A percentile compares a stretch with the other conserved stretches of the same genome.
Evolutionary conservation across 2,329 filamentous ascomycete genomes (phyloP).

Genomic region (Talaromyces funiculosus): DNA sequence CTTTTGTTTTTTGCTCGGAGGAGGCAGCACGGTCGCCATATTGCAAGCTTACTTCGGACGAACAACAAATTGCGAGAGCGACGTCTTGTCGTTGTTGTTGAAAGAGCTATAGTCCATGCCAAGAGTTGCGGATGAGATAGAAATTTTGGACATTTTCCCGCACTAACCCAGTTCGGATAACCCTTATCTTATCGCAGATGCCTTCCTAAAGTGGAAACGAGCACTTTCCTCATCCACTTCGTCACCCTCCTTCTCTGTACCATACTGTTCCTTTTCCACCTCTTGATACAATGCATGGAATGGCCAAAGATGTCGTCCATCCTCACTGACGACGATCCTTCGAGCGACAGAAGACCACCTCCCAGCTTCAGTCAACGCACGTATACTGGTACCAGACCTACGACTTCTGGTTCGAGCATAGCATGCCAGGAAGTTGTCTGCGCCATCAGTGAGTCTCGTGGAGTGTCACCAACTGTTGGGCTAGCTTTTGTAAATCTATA

Average conservation of each 20-base stretch:
- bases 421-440: slow-evolving; percentile 72
- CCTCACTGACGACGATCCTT: slow-evolving; percentile 18
- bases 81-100: background rate
- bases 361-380: slow-evolving; percentile 46
- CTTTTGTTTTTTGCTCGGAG: slow-evolving; percentile 81
- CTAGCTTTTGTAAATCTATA: slow-evolving; percentile 82
- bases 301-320: slow-evolving; percentile 1
- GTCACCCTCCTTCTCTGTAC: too few species aligned
- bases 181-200: slow-evolving; percentile 12
- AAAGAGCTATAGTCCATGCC: background rate
- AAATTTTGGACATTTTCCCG: slow-evolving; percentile 12
- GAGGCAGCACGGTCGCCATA: slow-evolving; percentile 80
- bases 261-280: background rate
- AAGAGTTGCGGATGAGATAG: background rate
- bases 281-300: background rate
- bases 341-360: slow-evolving; percentile 27
- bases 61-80: background rate
- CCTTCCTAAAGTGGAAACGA: slow-evolving; percentile 11
- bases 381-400: slow-evolving; percentile 27
- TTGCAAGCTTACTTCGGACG: slow-evolving; percentile 1
- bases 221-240: background rate
- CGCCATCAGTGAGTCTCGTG: slow-evolving; percentile 81
- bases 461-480: slow-evolving; percentile 76
- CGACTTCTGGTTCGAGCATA: slow-evolving; percentile 53
- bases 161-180: slow-evolving; percentile 7